phyloP scores from a whole-genome alignment of 2,329 filamentous ascomycete species.

The Fusarium mangiferae region DNA sequence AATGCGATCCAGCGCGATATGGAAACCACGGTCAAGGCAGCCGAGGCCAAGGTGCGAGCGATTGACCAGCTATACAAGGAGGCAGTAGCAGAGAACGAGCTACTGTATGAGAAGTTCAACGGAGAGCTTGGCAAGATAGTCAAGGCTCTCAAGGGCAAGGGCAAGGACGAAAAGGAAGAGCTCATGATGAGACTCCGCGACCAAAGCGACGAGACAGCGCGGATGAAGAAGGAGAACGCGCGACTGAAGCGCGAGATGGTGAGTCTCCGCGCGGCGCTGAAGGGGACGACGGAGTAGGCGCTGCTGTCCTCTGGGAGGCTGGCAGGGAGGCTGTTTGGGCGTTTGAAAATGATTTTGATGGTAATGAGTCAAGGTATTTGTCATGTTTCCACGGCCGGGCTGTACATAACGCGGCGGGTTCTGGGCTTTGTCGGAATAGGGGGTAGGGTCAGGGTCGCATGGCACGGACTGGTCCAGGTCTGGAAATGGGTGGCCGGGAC shows the following conservation, averaged over 20 bases:
- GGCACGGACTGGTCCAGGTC: constrained; percentile 31
- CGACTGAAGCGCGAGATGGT: constrained; percentile 84
- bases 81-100: constrained; percentile 88
- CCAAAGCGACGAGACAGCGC: constrained; percentile 78
- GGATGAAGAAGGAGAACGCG: constrained; percentile 86
- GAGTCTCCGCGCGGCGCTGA: constrained; percentile 69
- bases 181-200: constrained; percentile 77
- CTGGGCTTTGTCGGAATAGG: constrained; percentile 36
- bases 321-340: constrained; percentile 27
- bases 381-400: constrained; percentile 27
- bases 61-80: constrained; percentile 92
- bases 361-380: constrained; percentile 29
- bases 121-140: constrained; percentile 87
- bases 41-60: constrained; percentile 81
- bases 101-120: constrained; percentile 92
- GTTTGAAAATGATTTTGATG: constrained; percentile 28
- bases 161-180: constrained; percentile 82
- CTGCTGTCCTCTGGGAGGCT: constrained; percentile 39
- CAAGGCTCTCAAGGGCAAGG: constrained; percentile 76
- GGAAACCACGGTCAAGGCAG: constrained; percentile 75
- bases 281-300: constrained; percentile 53
- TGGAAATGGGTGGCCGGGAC: constrained; percentile 33
- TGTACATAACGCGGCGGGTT: constrained; percentile 37
- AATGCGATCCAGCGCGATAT: constrained; percentile 75
- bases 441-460: constrained; percentile 33